Evolutionary conservation across 1,139 yeast species (phyloP).

Genomic region (Hansenula anomala): DNA sequence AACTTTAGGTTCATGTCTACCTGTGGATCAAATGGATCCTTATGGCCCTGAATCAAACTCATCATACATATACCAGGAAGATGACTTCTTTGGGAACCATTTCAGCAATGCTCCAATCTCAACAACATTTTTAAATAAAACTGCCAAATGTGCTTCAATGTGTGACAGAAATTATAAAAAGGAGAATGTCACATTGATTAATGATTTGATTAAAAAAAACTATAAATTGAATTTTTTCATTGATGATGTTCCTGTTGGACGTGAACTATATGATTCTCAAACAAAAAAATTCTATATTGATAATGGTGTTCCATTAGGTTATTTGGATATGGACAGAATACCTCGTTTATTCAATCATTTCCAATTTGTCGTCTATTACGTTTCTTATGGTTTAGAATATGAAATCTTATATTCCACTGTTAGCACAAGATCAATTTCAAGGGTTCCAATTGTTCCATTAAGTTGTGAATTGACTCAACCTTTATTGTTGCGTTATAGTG

Average conservation of each 20-base stretch:
- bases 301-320: constrained; percentile 24
- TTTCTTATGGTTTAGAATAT: constrained; percentile 15
- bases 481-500: constrained; percentile 16
- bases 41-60: neutral
- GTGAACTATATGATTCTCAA: constrained; percentile 22
- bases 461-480: constrained; percentile 21
- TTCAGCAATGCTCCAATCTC: constrained; percentile 19
- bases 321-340: constrained; percentile 20
- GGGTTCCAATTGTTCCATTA: constrained; percentile 17
- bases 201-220: constrained; percentile 21
- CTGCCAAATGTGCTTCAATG: constrained; percentile 11
- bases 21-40: constrained; percentile 9
- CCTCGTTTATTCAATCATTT: constrained; percentile 25
- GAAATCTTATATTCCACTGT: constrained; percentile 21
- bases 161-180: constrained; percentile 19
- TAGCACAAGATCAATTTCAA: constrained; percentile 19
- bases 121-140: constrained; percentile 12
- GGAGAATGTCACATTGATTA: constrained; percentile 20
- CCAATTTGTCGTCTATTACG: constrained; percentile 22
- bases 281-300: constrained; percentile 21
- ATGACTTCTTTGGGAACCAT: constrained; percentile 16
- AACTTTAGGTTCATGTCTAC: constrained; percentile 17
- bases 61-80: constrained; percentile 6
- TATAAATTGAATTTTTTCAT: constrained; percentile 23
- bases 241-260: constrained; percentile 24